Base-by-base conservation (phyloP, 2,329 filamentous ascomycete species). In the Pseudogymnoascus sp. region DNA sequence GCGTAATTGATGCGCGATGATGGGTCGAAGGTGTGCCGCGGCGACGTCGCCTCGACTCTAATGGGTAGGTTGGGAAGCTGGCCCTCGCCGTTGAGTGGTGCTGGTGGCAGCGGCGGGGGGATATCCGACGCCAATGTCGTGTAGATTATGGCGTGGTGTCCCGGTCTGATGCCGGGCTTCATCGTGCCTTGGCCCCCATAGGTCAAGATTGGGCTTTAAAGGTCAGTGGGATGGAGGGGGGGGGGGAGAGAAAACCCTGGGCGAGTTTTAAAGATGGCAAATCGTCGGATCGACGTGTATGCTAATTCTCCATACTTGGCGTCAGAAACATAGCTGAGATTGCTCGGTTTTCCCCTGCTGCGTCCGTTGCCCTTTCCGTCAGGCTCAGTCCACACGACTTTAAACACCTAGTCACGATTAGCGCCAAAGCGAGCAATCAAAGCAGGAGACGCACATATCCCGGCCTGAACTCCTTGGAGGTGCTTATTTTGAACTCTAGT, bases 1-100 rank as follows among this genome's bases (percentile, higher is more conserved):
- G 61, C 49, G 35, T 69, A 71, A 43, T 72, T 69, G 6, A 72
- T 29, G 8, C 70, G 60, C 4, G 69, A 71, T 4, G 43, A 39
- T 1, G 2, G 0, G 8, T 66, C 62, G 0, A 71, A 55, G 11
- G 60, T 49, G 10, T 70, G 33, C 4, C 61, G 35, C 0, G 14
- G 11, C 4, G 8, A 21, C 0, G 60, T 29, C 2, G 62, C 14
- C 1, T 52, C 19, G 26, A 70, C 59, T 7, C 21, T 26, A 16
- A 71, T 61, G 0, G 65, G 63, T 2, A 3, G 2, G 60, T 66
- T 63, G 0, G 21, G 14, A 2, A 67, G 14, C 3, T 4, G 8
- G 5, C 43, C 35, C 16, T 65, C 67, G 7, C 61, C 61, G 14
- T 49, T 4, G 2, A 60, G 2, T 31, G 11, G 26, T 3, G 1